Percentiles rank a stretch among this genome's conserved stretches.
phyloP scores from a whole-genome alignment of 306 rosid genomes.

The Vigna angularis region DNA sequence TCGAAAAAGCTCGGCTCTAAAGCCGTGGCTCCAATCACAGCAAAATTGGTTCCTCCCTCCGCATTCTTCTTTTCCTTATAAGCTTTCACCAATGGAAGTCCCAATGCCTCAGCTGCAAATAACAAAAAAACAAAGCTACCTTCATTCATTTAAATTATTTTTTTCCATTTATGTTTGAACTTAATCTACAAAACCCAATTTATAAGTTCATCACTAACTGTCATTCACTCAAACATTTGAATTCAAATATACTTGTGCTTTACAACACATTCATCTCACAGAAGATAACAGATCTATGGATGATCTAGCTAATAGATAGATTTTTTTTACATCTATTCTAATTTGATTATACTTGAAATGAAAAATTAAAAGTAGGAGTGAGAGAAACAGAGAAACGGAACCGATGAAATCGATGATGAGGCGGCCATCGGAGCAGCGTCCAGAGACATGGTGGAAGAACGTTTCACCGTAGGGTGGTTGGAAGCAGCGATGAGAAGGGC shows the following conservation, averaged over 20 bases:
- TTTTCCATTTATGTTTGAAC: no score
- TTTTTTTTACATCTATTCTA: no score
- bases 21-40: conserved; percentile 70
- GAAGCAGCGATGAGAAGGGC: background rate
- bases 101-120: conserved; percentile 53
- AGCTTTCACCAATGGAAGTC: conserved; percentile 55
- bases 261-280: no score
- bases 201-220: no score
- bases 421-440: conserved; percentile 87
- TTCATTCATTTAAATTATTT: no score
- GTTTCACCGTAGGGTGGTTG: conserved; percentile 70
- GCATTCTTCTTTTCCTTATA: conserved; percentile 40
- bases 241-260: no score
- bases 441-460: conserved; percentile 60
- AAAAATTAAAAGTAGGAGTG: no score
- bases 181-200: no score
- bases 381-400: background rate
- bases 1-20: conserved; percentile 45
- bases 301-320: no score
- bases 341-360: no score
- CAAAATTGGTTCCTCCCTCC: conserved; percentile 59
- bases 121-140: background rate
- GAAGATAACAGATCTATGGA: no score
- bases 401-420: conserved; percentile 79
- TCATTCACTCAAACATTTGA: no score